Percentiles rank a stretch among this genome's conserved stretches.
phyloP scores from a whole-genome alignment of 139 green algal species.

The Chlamydomonas applanata region DNA sequence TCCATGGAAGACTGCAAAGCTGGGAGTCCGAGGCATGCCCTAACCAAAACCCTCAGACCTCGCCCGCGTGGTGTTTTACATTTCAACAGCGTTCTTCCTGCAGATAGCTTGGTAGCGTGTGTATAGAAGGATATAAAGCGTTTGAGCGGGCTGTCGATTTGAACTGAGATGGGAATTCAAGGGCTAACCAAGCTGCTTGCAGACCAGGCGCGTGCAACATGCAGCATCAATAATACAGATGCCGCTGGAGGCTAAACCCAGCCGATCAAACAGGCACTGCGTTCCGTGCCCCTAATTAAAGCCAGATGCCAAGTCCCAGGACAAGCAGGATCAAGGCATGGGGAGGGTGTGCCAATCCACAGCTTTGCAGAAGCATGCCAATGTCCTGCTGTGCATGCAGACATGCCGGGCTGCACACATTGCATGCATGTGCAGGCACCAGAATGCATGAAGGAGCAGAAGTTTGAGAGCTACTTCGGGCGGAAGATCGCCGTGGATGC shows the following conservation, averaged over 20 bases:
- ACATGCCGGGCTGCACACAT: not conserved
- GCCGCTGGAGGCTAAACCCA: no score
- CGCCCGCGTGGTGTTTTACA: no score
- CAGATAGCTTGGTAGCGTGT: no score
- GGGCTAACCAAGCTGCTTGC: slow-evolving; percentile 92
- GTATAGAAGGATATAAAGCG: no score
- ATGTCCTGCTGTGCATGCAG: not conserved
- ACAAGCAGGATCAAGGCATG: not conserved
- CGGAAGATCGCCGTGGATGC: slow-evolving; percentile 96
- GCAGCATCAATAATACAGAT: slow-evolving; percentile 50
- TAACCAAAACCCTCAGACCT: no score
- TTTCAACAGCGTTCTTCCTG: no score
- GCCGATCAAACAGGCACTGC: not conserved
- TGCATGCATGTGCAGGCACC: slow-evolving; percentile 34
- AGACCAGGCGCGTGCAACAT: slow-evolving; percentile 78
- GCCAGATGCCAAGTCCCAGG: not conserved
- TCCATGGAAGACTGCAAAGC: no score
- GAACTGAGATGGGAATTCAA: slow-evolving; percentile 62
- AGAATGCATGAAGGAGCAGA: slow-evolving; percentile 74
- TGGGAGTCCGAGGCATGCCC: no score
- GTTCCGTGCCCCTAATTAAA: not conserved
- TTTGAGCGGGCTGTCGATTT: no score
- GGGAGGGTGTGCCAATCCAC: not conserved
- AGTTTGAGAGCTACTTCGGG: slow-evolving; percentile 97
- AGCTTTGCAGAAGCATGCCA: no score